Percentiles rank a stretch among this genome's conserved stretches.
phyloP scores from a whole-genome alignment of 192 early-diverging fungal genomes.

The Fimicolochytrium jonesii region DNA sequence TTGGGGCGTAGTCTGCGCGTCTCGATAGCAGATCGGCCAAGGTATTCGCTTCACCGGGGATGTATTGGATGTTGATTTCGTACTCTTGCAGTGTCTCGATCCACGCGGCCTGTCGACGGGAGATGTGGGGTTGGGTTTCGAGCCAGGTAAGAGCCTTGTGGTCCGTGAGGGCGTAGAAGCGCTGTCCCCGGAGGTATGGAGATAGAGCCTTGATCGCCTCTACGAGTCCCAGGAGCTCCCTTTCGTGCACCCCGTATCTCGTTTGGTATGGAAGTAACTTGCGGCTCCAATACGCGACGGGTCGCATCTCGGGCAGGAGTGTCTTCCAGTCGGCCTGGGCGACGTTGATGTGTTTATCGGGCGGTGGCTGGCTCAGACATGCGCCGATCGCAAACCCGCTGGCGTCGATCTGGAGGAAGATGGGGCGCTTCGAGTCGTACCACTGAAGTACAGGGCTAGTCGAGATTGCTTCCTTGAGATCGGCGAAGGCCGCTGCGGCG shows the following conservation, averaged over 20 bases:
- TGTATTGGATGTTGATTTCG: constrained; percentile 20
- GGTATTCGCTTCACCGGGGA: constrained; percentile 27
- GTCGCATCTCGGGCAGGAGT: too few relatives aligned
- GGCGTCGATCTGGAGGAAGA: neutral
- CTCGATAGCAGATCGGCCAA: constrained; percentile 28
- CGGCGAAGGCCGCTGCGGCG: neutral
- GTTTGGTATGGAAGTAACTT: constrained; percentile 11
- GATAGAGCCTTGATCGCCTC: neutral
- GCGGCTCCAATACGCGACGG: constrained; percentile 4
- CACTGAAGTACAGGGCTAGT: neutral
- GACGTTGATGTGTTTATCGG: too few relatives aligned
- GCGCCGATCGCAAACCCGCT: constrained; percentile 1
- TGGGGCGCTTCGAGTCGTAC: neutral
- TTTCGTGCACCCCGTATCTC: constrained; percentile 12
- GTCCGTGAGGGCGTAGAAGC: constrained; percentile 1
- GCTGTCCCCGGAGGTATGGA: neutral
- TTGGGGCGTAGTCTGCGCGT: neutral
- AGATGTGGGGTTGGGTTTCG: constrained; percentile 17
- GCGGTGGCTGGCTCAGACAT: neutral
- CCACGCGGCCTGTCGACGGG: constrained; percentile 34
- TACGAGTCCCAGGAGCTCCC: constrained; percentile 21
- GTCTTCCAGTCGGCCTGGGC: neutral
- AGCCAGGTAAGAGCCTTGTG: constrained; percentile 46
- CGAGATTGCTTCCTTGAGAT: neutral
- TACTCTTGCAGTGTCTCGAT: constrained; percentile 1